phyloP scores from a whole-genome alignment of 2,329 filamentous ascomycete genomes.

The Trichoderma koningiopsis region DNA sequence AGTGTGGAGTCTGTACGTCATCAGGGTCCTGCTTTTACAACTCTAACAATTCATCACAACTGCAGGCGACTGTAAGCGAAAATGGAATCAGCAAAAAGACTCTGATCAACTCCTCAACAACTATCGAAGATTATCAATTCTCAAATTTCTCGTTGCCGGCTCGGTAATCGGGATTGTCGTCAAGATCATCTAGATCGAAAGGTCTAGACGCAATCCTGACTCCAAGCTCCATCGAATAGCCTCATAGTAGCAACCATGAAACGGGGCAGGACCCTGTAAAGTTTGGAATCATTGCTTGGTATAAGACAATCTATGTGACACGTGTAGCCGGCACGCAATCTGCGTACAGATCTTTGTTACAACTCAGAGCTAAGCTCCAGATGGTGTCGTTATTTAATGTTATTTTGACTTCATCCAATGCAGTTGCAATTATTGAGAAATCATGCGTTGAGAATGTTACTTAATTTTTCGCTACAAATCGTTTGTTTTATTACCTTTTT shows the following conservation, averaged over 20 bases:
- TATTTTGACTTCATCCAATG: neutral
- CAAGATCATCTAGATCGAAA: neutral
- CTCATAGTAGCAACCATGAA: neutral
- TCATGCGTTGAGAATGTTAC: neutral
- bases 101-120: neutral
- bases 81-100: neutral
- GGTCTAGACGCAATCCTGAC: neutral
- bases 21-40: neutral
- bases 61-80: neutral
- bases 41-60: neutral
- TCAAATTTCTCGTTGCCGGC: neutral
- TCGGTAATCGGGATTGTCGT: neutral
- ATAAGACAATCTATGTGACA: neutral
- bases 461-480: neutral
- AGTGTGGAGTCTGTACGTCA: neutral
- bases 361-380: neutral
- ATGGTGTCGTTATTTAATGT: neutral
- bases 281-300: neutral
- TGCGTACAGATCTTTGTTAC: neutral
- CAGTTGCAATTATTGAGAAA: neutral
- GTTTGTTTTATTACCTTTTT: neutral
- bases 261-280: neutral
- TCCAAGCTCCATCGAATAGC: neutral
- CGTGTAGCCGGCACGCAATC: neutral
- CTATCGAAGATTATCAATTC: neutral